Conservation (phyloP, 257 asterid species). For the Henckelia pumila region DNA sequence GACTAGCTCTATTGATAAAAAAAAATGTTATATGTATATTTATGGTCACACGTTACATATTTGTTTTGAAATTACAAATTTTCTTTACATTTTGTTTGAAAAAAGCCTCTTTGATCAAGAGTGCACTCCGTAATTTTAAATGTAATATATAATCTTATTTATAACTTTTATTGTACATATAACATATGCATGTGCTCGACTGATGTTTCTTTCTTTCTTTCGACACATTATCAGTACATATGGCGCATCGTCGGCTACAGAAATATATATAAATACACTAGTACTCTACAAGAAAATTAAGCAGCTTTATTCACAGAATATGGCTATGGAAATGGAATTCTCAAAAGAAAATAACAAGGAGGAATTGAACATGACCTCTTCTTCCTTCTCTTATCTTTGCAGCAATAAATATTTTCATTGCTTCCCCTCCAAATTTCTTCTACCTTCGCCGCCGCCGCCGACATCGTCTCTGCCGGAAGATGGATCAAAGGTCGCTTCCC, state of each 20-base stretch:
- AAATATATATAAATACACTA: neutral
- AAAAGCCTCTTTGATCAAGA: too few species aligned
- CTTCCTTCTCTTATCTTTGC: slow-evolving; percentile 38
- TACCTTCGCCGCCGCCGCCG: slow-evolving; percentile 25
- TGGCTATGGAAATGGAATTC: slow-evolving; percentile 22
- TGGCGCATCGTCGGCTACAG: neutral
- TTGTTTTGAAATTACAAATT: too few species aligned
- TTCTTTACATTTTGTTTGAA: too few species aligned
- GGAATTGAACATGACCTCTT: slow-evolving; percentile 8
- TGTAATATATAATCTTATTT: too few species aligned
- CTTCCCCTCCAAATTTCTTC: slow-evolving; percentile 26
- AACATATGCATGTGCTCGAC: too few species aligned
- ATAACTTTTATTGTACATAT: too few species aligned
- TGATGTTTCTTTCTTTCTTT: too few species aligned
- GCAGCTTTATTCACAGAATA: slow-evolving; percentile 1
- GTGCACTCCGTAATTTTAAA: too few species aligned
- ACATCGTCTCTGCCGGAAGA: slow-evolving; percentile 34
- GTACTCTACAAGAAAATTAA: neutral
- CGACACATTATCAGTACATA: too few species aligned
- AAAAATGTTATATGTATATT: too few species aligned
- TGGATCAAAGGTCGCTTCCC: slow-evolving; percentile 23
- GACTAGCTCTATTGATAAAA: too few species aligned
- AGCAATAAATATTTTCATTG: slow-evolving; percentile 33
- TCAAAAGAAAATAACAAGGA: slow-evolving; percentile 23
- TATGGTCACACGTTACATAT: too few species aligned